phyloP scores from a whole-genome alignment of 2,329 filamentous ascomycete genomes.

The Colletotrichum sp. region DNA sequence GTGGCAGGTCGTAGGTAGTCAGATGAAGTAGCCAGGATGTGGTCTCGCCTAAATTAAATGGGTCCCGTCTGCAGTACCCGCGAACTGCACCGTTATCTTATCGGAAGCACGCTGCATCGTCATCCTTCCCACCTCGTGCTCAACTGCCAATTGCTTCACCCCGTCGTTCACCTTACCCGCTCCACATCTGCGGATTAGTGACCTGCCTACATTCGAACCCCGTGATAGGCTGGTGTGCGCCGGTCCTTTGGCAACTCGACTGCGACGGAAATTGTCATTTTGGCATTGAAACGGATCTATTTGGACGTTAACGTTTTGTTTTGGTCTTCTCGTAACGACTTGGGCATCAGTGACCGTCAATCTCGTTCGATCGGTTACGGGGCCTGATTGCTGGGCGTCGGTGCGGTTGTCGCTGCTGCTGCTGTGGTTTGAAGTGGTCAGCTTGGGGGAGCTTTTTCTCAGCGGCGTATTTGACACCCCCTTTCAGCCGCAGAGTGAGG shows the following conservation, averaged over 20 bases:
- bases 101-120: constrained; percentile 1
- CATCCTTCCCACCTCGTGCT: not conserved
- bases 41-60: constrained; percentile 8
- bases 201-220: not conserved
- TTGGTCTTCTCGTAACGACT: not conserved
- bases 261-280: not conserved
- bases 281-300: not conserved
- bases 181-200: constrained; percentile 12
- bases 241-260: not conserved
- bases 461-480: not conserved
- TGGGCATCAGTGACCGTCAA: not conserved
- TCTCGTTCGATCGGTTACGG: not conserved
- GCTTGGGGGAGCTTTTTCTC: not conserved
- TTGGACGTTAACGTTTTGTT: not conserved
- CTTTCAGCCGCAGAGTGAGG: not conserved
- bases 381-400: not conserved
- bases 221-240: constrained; percentile 1
- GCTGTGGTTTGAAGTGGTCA: not conserved
- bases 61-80: not conserved
- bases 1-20: not conserved
- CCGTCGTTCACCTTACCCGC: not conserved
- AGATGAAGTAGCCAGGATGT: not conserved
- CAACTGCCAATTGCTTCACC: constrained; percentile 14
- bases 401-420: not conserved
- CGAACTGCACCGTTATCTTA: constrained; percentile 3